Evolutionary conservation across 2,329 filamentous ascomycete species (phyloP), one percentile per base, ranked within the genome.

Genomic region (Zopfia rhizophila): DNA sequence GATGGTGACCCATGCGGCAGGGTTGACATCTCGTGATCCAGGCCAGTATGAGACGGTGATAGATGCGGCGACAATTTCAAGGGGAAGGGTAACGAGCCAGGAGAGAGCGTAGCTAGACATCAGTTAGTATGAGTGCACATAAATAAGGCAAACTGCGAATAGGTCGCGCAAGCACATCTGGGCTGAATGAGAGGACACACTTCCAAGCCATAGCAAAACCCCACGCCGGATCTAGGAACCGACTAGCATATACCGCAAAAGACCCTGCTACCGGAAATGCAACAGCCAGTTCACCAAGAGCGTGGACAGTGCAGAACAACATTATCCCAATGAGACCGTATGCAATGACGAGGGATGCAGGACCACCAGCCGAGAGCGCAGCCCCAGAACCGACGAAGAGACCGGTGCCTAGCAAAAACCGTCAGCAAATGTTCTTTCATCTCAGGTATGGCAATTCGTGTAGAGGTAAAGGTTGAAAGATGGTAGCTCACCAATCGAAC

Each of bases 121-220:
- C 27, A 53, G 50, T 52, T 22, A 42, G 38, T 41, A 37, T 38
- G 30, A 52, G 45, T 16, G 27, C 35, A 40, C 7, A 13, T 10
- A 10, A 32, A 21, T 29, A 16, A 27, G 6, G 38, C 11, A 4
- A 19, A 16, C n/a, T n/a, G n/a, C n/a, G n/a, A n/a, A n/a, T n/a
- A n/a, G n/a, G n/a, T n/a, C n/a, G n/a, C n/a, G n/a, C n/a, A n/a
- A n/a, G n/a, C n/a, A n/a, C n/a, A n/a, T n/a, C n/a, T n/a, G n/a
- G n/a, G n/a, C n/a, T n/a, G n/a, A n/a, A 31, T 29, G 37, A 17
- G 5, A 2, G 16, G 11, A 79, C 84, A 72, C 70, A 88, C 81
- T 93, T 94, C 90, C 90, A 94, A 7, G 90, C 90, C 88, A 95
- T 92, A 25, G 90, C 89, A 66, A 94, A 94, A 0, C 90, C 90